phyloP scores from a whole-genome alignment of 176 grass and related monocot genomes.

The Aegilops speltoides region DNA sequence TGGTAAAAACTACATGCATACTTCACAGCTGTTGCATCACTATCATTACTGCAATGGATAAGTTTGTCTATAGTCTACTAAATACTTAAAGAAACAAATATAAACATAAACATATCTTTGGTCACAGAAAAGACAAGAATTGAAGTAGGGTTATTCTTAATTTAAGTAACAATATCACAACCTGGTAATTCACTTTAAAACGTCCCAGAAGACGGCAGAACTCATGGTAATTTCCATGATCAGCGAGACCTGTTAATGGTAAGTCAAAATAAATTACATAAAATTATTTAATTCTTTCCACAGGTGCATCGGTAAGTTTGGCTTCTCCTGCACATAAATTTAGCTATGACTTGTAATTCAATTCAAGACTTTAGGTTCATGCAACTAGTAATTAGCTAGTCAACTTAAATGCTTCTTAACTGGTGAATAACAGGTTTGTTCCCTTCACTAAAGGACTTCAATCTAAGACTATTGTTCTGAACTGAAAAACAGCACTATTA shows the following conservation, averaged over 20 bases:
- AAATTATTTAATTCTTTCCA: neutral
- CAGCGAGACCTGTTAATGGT: constrained; percentile 76
- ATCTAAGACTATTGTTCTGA: neutral
- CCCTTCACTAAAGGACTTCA: constrained; percentile 5
- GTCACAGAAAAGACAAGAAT: constrained; percentile 25
- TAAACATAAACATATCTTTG: neutral
- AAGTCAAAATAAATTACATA: constrained; percentile 23
- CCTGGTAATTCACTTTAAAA: constrained; percentile 99
- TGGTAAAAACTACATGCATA: neutral
- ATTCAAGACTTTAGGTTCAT: neutral
- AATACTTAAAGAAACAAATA: constrained; percentile 6
- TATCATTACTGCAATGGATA: constrained; percentile 1
- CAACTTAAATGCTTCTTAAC: constrained; percentile 19
- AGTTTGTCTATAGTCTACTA: neutral
- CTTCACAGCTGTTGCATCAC: neutral
- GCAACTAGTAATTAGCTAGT: neutral
- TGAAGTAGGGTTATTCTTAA: constrained; percentile 18
- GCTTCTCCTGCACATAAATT: constrained; percentile 6
- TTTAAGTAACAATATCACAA: constrained; percentile 18
- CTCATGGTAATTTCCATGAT: constrained; percentile 99
- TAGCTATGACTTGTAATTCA: neutral
- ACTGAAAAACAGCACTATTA: constrained; percentile 12
- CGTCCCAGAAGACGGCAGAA: constrained; percentile 95
- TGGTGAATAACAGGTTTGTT: neutral
- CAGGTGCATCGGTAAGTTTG: neutral